Evolutionary conservation across 1,139 yeast genomes (phyloP), one percentile per base, ranked within the genome.

Genomic region (Magnusiomyces magnusii): DNA sequence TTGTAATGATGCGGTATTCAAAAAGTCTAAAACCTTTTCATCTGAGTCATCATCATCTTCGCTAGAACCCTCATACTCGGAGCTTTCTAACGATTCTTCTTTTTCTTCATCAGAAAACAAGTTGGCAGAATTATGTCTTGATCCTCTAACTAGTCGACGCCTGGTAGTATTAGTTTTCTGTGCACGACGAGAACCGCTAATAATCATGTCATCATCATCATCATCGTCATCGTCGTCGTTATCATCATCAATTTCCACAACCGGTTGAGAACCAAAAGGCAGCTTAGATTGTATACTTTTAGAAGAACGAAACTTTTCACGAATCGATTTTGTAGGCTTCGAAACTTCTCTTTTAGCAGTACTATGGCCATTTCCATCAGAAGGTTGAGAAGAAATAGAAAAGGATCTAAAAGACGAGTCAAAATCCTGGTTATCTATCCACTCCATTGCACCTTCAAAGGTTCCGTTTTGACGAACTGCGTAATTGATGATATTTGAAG

Each of bases 1-100:
- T 60, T 84, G 83, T 1, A 77, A 77, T 15, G 88, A 80, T 0
- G 96, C 93, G 34, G 82, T 81, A 70, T 93, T 93, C 65, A 93
- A 77, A 67, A 93, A 91, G 56, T 84, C 82, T 58, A 92, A 75
- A 36, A 91, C 83, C 51, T 77, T 83, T 53, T 76, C 79, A 27
- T 64, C 70, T 21, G 62, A 57, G 2, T 56, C 62, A 15, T 60
- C 62, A 23, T 36, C 47, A 3, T 39, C 44, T 10, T 15, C 44
- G 17, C 17, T 13, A 7, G 36, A 31, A 13, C 7, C 49, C 17
- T 19, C 24, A 44, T 17, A 17, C 21, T 58, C 36, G 36, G 36
- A 31, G 13, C 13, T 31, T 31, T 31, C 36, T 31, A 13, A 13
- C 10, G 36, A 3, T 39, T 39, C 44, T 17, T 39, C 44, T n/a